Evolutionary conservation across 768 basidiomycete species (phyloP).

Genomic region (Leucosporidium creatinivorum): DNA sequence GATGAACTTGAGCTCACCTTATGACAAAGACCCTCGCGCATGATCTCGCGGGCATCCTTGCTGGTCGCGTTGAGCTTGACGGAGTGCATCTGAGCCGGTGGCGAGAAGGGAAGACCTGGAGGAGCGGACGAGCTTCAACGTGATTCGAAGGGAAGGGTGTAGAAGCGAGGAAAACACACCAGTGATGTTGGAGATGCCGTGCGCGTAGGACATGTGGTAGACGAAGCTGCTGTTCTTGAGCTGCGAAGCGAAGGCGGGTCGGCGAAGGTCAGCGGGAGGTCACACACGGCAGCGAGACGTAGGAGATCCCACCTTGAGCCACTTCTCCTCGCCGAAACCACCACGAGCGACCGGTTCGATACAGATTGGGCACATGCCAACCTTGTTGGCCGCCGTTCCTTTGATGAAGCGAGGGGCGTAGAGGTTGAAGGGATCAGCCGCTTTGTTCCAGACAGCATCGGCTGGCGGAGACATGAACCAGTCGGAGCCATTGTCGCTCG

Average conservation of each 20-base stretch:
- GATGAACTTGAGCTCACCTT: slow-evolving; percentile 30
- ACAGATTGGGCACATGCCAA: slow-evolving; percentile 72
- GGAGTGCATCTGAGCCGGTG: slow-evolving; percentile 59
- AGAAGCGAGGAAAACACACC: slow-evolving; percentile 1
- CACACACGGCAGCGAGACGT: neutral
- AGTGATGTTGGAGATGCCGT: slow-evolving; percentile 30
- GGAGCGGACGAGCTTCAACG: neutral
- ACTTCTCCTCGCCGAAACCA: slow-evolving; percentile 57
- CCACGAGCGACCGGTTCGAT: slow-evolving; percentile 55
- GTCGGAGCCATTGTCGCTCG: neutral
- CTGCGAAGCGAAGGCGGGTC: neutral
- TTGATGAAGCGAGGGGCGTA: slow-evolving; percentile 73
- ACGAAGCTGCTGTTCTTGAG: slow-evolving; percentile 32
- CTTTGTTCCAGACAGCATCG: slow-evolving; percentile 30
- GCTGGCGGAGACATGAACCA: slow-evolving; percentile 14
- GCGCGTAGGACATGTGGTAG: slow-evolving; percentile 33
- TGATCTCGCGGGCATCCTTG: slow-evolving; percentile 55
- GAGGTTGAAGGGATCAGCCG: slow-evolving; percentile 52
- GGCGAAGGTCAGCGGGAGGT: neutral
- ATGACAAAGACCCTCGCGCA: slow-evolving; percentile 71
- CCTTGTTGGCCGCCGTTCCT: slow-evolving; percentile 60
- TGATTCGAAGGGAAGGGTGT: too few species aligned
- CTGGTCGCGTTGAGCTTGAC: slow-evolving; percentile 45
- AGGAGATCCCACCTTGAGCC: slow-evolving; percentile 55
- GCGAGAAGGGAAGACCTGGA: slow-evolving; percentile 64